A percentile compares a stretch with the other conserved stretches of the same genome.
phyloP scores from a whole-genome alignment of 306 rosid species.

The Purshia tridentata region DNA sequence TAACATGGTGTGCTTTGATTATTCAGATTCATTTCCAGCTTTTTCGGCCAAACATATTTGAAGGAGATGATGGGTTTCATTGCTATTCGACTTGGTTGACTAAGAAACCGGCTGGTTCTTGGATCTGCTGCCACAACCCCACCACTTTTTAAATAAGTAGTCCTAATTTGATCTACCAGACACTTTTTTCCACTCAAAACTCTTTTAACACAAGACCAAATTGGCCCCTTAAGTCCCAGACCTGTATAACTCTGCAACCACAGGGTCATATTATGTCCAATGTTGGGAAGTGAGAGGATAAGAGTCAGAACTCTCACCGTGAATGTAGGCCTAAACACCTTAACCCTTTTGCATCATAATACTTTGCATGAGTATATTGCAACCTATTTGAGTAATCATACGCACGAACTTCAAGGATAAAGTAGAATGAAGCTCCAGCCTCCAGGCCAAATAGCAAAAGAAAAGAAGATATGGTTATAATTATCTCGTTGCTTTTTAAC shows the following conservation, averaged over 20 bases:
- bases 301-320: no score
- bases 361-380: background rate
- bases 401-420: background rate
- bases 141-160: background rate
- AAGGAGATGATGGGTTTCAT: background rate
- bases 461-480: background rate
- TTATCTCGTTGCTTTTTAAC: background rate
- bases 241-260: no score
- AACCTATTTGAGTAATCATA: background rate
- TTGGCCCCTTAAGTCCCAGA: background rate
- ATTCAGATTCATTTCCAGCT: conserved; percentile 10
- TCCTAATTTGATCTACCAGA: background rate
- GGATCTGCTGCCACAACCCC: background rate
- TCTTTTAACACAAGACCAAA: background rate
- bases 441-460: no score
- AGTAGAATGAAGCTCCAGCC: background rate
- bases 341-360: background rate
- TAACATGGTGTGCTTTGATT: conserved; percentile 7
- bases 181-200: background rate
- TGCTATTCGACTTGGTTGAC: background rate
- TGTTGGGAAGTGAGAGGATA: no score
- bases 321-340: background rate
- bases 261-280: no score
- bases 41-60: background rate
- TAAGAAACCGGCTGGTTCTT: background rate